Evolutionary conservation across 139 green algal species (phyloP), one percentile per base, ranked within the genome.

Genomic region (Auxenochlorella pyrenoidosa): DNA sequence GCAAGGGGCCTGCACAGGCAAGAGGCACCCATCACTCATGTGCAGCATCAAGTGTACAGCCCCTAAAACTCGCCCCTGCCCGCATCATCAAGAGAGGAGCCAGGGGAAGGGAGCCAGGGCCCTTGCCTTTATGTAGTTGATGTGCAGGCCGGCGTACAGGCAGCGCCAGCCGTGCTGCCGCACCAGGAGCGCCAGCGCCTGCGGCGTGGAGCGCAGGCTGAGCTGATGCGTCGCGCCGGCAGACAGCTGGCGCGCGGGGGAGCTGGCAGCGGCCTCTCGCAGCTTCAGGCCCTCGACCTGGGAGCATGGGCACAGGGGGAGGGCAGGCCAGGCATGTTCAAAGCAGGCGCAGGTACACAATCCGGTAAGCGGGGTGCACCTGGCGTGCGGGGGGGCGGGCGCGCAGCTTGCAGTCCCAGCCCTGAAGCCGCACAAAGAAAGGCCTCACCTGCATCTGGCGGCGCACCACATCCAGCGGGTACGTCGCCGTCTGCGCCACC

Each of bases 71-170:
- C n/a, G n/a, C 32, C 15, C 4, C 15, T 28, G 24, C 32, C 4
- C 68, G 68, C 32, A 28, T 15, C 68, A 38, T 15, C 30, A 40
- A 38, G 30, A 5, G 5, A 32, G 22, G 5, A 40, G 68, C n/a
- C n/a, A n/a, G n/a, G n/a, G n/a, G n/a, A n/a, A n/a, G n/a, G n/a
- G n/a, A n/a, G 68, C 68, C 16, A 22, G 30, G 22, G 43, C 24
- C 43, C 83, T 26, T 72, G 98, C 97, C 88, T 99, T 99, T 28
- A 99, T 85, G 90, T 98, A 99, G 82, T 99, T 99, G 66, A 99
- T 95, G 59, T 85, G 94, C 41, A 99, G 75, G 0, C 97, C 97
- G 8, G 86, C 72, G 83, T 94, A 98, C 40, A 97, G 88, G 16
- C 82, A 87, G 28, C 83, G 75, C 79, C 81, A 88, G 40, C 95